Percentiles rank a stretch among this genome's conserved stretches.
phyloP scores from a whole-genome alignment of 345 rosid genomes.

The Viola odorata region DNA sequence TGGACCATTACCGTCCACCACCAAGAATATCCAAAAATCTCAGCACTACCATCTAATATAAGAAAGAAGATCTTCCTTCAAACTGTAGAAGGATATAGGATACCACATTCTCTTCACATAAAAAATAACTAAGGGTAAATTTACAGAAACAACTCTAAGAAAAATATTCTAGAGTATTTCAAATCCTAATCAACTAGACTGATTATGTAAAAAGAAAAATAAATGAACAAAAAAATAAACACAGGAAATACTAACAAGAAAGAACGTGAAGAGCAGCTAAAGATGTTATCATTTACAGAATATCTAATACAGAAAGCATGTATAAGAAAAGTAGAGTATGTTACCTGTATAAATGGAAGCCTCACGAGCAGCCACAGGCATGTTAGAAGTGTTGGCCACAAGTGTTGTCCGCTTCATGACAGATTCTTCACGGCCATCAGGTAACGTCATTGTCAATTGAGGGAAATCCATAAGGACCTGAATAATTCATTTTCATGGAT shows the following conservation, averaged over 20 bases:
- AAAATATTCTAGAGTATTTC: no score
- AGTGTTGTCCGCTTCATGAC: slow-evolving; percentile 99
- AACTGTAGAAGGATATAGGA: no score
- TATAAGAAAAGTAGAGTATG: not conserved
- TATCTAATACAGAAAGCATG: no score
- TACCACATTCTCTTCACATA: no score
- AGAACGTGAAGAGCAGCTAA: not conserved
- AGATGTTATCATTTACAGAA: no score
- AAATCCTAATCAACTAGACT: not conserved
- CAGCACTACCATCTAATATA: no score
- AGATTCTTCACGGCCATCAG: slow-evolving; percentile 99
- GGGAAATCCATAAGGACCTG: slow-evolving; percentile 99
- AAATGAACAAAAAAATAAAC: not conserved
- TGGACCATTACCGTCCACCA: no score
- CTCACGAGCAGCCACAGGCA: slow-evolving; percentile 99
- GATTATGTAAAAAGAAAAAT: no score
- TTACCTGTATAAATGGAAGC: slow-evolving; percentile 98
- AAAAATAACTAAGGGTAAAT: no score
- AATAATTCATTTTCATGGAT: not conserved
- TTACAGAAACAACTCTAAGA: no score
- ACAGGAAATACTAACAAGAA: not conserved
- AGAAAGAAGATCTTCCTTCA: no score
- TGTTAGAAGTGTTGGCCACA: slow-evolving; percentile 98
- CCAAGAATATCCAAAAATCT: no score
- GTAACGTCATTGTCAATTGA: slow-evolving; percentile 98